Conservation (phyloP, 441 rosid genomes). For the Geranium incanum region DNA sequence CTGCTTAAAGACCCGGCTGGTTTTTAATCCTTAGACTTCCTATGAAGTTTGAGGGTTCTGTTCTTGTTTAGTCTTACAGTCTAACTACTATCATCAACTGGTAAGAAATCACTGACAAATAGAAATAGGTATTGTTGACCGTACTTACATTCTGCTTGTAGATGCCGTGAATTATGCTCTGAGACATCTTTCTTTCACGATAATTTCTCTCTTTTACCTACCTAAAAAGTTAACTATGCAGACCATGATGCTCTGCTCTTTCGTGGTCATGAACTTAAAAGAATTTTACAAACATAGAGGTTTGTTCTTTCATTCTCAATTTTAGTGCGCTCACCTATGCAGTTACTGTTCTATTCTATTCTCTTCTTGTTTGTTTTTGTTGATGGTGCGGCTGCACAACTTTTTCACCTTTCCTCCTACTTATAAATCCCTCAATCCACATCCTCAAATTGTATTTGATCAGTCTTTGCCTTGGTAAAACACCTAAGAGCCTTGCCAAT, state of each 20-base stretch:
- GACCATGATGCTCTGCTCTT: neutral
- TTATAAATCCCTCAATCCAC: neutral
- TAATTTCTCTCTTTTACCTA: neutral
- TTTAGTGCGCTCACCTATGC: neutral
- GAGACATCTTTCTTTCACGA: neutral
- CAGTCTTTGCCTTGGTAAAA: neutral
- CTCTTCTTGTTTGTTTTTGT: neutral
- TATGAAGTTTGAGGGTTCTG: neutral
- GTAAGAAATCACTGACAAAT: neutral
- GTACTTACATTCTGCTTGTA: neutral
- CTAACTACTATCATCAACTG: neutral
- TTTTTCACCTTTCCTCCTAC: neutral
- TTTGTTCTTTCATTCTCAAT: neutral
- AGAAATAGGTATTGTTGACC: neutral
- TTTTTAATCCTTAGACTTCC: neutral
- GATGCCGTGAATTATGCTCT: neutral
- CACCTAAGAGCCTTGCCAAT: neutral
- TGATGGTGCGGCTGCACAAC: neutral
- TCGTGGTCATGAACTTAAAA: neutral
- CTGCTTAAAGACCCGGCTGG: neutral
- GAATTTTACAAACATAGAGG: neutral
- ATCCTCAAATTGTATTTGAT: neutral
- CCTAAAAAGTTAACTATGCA: neutral
- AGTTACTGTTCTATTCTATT: neutral
- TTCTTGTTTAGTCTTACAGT: neutral